Base-by-base conservation (phyloP, 768 basidiomycete genomes). In the Scleroderma bovista region DNA sequence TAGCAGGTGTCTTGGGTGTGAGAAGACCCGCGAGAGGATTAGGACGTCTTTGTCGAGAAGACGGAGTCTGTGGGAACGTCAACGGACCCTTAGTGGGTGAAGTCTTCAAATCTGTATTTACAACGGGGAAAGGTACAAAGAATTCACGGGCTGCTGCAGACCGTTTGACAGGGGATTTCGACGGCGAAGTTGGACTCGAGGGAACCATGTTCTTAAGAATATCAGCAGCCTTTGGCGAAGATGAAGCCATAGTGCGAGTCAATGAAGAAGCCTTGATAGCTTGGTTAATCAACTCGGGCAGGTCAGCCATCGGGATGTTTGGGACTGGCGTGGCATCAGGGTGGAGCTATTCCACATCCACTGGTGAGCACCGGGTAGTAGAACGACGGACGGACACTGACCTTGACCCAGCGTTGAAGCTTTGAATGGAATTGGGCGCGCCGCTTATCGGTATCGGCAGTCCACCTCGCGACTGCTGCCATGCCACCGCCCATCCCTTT, bases 391-490 rank as follows among this genome's bases (percentile, higher is more conserved):
- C 41, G 40, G 43, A 47, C 36, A 44, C 31, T 40, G 53, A 86
- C 88, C 70, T 81, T 68, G 3, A 68, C 63, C 90, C 90, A 93
- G 37, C 67, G 61, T 36, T 78, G 68, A 29, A 93, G 67, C 60
- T 88, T 92, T 16, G 62, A 53, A 22, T 71, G 71, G 54, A 91
- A 75, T 47, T 78, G 70, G 47, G 72, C 68, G 48, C 81, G 78
- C 47, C 90, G 79, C 31, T 68, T 69, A 48, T 88, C 86, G 33
- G 77, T 69, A 39, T 74, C 80, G 24, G 85, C 79, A 3, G 90
- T 90, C 90, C 90, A 93, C 49, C 88, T 79, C 46, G 90, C 89
- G 39, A 93, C 86, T 24, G 89, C 86, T 33, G 88, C 87, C 85
- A 92, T 91, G n/a, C 89, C 88, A 40, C 78, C 81, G 19, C 72